These are phyloP conservation scores for Colletotrichum musicola DNA, from an alignment of 2,329 filamentous ascomycete genomes.

Conservation along the genomic window DNA sequence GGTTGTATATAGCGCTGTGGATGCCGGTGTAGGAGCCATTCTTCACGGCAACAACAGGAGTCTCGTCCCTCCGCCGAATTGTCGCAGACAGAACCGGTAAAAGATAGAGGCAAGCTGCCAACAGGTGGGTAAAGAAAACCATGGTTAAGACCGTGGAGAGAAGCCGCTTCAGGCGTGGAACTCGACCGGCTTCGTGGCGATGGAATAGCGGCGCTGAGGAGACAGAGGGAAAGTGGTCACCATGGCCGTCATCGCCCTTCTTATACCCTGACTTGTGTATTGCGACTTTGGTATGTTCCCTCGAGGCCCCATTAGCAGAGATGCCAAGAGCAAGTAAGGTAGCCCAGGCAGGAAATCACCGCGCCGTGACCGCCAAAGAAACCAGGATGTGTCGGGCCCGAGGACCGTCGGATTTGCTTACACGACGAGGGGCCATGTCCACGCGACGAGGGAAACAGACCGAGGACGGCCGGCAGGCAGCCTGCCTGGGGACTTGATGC, in stretches of 20 bases:
- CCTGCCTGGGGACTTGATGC: not conserved
- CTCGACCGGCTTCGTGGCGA: slow-evolving; percentile 4
- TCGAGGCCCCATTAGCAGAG: slow-evolving; percentile 6
- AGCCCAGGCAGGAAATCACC: not conserved
- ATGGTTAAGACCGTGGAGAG: slow-evolving; percentile 22
- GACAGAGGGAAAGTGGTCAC: not conserved
- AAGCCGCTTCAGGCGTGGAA: slow-evolving; percentile 1
- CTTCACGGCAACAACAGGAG: slow-evolving; percentile 30
- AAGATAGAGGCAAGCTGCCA: slow-evolving; percentile 27
- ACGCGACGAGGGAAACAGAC: not conserved
- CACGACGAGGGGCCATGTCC: slow-evolving; percentile 8
- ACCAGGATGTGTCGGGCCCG: slow-evolving; percentile 29
- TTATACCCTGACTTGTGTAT: slow-evolving; percentile 25
- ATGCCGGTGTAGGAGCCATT: slow-evolving; percentile 52
- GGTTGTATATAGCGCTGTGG: slow-evolving; percentile 52
- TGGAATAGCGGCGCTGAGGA: not conserved
- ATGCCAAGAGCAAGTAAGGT: slow-evolving; percentile 13
- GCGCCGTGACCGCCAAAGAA: not conserved
- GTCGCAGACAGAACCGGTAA: slow-evolving; percentile 20
- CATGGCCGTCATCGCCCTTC: slow-evolving; percentile 11
- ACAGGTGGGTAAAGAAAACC: slow-evolving; percentile 16
- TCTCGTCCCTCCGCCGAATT: slow-evolving; percentile 9
- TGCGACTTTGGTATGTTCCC: not conserved
- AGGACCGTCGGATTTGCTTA: slow-evolving; percentile 8
- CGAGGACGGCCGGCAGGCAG: slow-evolving; percentile 1